Evolutionary conservation across 371 early-diverging fungal genomes (phyloP).

Genomic region (Lichtheimia corymbifera): DNA sequence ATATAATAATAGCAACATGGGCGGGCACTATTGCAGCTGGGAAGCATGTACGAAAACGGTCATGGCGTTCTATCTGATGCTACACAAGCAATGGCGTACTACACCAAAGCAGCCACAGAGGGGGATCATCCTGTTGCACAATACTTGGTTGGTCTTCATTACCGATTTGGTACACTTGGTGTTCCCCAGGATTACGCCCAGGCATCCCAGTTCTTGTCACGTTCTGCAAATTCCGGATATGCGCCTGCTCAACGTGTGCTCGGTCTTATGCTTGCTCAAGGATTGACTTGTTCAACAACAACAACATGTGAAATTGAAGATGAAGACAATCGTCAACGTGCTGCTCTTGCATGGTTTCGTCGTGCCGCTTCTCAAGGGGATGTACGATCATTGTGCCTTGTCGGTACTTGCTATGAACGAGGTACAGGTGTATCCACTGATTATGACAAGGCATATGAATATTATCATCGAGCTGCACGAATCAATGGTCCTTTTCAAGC

Average conservation of each 20-base stretch:
- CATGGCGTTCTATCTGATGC: constrained; percentile 32
- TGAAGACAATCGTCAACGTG: not conserved
- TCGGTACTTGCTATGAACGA: constrained; percentile 74
- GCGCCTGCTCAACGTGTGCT: constrained; percentile 43
- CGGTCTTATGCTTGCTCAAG: constrained; percentile 40
- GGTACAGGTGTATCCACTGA: constrained; percentile 61
- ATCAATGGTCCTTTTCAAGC: constrained; percentile 37
- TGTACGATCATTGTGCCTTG: constrained; percentile 65
- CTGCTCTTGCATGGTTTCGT: constrained; percentile 68
- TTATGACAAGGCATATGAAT: constrained; percentile 48
- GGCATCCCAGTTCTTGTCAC: constrained; percentile 31
- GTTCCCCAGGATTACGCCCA: constrained; percentile 27
- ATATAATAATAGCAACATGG: constrained; percentile 27
- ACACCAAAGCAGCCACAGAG: constrained; percentile 31
- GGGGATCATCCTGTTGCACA: constrained; percentile 38
- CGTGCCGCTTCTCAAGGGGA: constrained; percentile 67
- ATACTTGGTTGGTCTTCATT: constrained; percentile 40
- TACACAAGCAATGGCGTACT: constrained; percentile 32
- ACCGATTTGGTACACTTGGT: constrained; percentile 35
- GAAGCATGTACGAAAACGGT: constrained; percentile 44
- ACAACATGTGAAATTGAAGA: no score
- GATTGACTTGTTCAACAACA: not conserved
- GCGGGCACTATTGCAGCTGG: constrained; percentile 45
- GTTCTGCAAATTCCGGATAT: constrained; percentile 35
- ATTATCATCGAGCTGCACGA: constrained; percentile 71